These are phyloP conservation scores for Symbiodinium pilosum DNA, from an alignment of 73 alveolate genomes.

Conservation along the genomic window DNA sequence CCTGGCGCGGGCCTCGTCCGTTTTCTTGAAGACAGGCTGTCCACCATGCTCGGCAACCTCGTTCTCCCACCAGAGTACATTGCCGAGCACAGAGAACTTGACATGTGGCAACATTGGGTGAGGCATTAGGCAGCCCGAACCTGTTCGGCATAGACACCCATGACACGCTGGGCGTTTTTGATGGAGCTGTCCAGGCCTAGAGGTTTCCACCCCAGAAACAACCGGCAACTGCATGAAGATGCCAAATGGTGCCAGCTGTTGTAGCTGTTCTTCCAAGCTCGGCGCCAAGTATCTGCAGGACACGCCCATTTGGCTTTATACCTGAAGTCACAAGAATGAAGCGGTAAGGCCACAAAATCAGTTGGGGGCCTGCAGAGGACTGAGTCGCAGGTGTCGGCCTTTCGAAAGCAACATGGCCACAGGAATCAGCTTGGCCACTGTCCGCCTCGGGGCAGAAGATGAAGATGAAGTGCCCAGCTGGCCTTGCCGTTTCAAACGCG, in stretches of 20 bases:
- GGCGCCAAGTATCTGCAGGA: background rate
- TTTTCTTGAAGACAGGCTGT: background rate
- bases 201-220: background rate
- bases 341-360: background rate
- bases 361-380: background rate
- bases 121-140: too few species aligned
- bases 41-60: background rate
- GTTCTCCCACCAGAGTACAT: too few species aligned
- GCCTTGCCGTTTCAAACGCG: background rate
- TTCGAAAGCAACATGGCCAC: too few species aligned
- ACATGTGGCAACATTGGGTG: too few species aligned
- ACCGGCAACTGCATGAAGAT: background rate
- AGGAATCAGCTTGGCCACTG: too few species aligned
- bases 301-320: background rate
- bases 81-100: too few species aligned
- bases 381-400: background rate
- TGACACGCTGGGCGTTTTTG: slow-evolving; percentile 21
- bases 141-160: slow-evolving; percentile 40
- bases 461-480: slow-evolving; percentile 11
- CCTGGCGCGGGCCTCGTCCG: background rate
- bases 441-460: background rate
- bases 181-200: slow-evolving; percentile 46
- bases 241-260: background rate
- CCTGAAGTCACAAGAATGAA: too few species aligned
- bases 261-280: too few species aligned